phyloP scores from a whole-genome alignment of 768 basidiomycete species.

The Kwoniella dejecticola region DNA sequence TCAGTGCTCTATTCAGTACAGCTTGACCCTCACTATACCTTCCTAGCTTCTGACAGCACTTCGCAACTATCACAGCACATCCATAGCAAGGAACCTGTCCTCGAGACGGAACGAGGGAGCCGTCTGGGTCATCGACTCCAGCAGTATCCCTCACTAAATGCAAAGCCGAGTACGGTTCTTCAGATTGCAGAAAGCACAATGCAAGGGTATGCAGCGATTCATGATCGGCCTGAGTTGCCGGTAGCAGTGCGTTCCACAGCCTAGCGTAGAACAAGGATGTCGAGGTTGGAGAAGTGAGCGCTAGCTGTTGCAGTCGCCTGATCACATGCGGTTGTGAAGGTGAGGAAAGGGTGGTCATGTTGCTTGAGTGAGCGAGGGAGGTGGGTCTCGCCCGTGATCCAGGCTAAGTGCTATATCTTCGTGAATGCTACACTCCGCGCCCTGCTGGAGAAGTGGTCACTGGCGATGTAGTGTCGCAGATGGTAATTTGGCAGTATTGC shows the following conservation, averaged over 20 bases:
- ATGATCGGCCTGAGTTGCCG: conserved; percentile 28
- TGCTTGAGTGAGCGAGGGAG: not conserved
- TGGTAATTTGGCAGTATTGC: too few species aligned
- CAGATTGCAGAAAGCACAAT: conserved; percentile 35
- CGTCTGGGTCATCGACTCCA: conserved; percentile 28
- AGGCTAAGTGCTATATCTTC: too few species aligned
- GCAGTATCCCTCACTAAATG: conserved; percentile 42
- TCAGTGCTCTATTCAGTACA: conserved; percentile 38
- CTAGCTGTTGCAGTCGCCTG: conserved; percentile 36
- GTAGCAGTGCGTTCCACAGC: conserved; percentile 33
- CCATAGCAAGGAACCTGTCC: conserved; percentile 29
- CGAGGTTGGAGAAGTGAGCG: conserved; percentile 28
- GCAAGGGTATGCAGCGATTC: conserved; percentile 45
- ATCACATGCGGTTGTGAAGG: conserved; percentile 33
- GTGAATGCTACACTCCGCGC: too few species aligned
- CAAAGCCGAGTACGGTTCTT: conserved; percentile 41
- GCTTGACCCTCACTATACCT: conserved; percentile 39
- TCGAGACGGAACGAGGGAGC: not conserved
- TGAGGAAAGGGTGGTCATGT: conserved; percentile 15
- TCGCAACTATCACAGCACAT: conserved; percentile 49
- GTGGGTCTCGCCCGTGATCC: not conserved
- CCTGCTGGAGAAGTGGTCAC: too few species aligned
- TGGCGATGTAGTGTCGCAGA: too few species aligned
- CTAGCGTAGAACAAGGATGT: conserved; percentile 47
- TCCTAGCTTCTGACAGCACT: conserved; percentile 44